Evolutionary conservation across 192 early-diverging fungal genomes (phyloP).

Genomic region (Coemansia sp.): DNA sequence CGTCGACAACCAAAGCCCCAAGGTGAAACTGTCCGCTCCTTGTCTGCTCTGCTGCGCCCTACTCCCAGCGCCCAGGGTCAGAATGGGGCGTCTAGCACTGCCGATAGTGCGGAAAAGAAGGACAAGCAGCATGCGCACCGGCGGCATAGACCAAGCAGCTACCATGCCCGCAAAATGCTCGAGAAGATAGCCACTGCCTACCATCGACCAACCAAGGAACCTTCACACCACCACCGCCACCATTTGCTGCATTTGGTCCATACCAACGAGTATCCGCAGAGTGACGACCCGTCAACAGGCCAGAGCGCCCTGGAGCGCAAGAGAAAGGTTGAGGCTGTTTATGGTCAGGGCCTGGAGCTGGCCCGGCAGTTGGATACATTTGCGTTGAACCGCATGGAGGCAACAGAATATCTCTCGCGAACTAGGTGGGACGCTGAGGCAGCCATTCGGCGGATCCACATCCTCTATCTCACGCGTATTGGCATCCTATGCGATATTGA

Average conservation of each 20-base stretch:
- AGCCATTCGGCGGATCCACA: slow-evolving; percentile 19
- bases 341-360: slow-evolving; percentile 10
- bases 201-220: background rate
- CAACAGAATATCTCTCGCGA: slow-evolving; percentile 13
- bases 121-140: background rate
- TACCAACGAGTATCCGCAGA: slow-evolving; percentile 26
- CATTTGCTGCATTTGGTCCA: background rate
- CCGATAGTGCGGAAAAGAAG: background rate
- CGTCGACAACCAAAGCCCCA: background rate
- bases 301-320: slow-evolving; percentile 16
- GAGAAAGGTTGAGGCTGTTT: slow-evolving; percentile 13
- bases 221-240: background rate
- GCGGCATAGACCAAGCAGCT: background rate
- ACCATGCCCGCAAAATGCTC: slow-evolving; percentile 12
- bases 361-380: slow-evolving; percentile 21
- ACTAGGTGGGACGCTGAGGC: slow-evolving; percentile 20
- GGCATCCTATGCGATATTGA: slow-evolving; percentile 30
- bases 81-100: background rate
- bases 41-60: background rate
- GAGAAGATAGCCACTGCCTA: slow-evolving; percentile 1
- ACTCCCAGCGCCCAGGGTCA: background rate
- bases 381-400: slow-evolving; percentile 18
- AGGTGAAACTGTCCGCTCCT: background rate
- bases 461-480: slow-evolving; percentile 24
- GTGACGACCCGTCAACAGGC: slow-evolving; percentile 27